phyloP scores from a whole-genome alignment of 148 eudicot genomes.

The Cornus florida region DNA sequence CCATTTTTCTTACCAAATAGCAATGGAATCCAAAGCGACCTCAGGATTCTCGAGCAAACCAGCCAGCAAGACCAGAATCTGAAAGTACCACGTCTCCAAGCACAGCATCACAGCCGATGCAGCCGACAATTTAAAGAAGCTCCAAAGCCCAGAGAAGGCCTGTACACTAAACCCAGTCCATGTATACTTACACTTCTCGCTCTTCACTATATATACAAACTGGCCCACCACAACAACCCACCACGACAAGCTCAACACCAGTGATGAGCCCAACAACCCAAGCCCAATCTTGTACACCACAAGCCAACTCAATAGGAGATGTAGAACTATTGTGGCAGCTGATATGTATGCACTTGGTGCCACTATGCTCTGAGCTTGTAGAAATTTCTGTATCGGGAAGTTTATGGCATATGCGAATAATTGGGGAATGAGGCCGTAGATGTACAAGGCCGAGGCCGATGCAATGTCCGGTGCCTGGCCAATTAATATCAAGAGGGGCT shows the following conservation, averaged over 20 bases:
- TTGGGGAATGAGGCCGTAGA: constrained; percentile 31
- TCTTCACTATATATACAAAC: constrained; percentile 21
- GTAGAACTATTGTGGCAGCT: constrained; percentile 8
- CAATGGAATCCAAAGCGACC: constrained; percentile 26
- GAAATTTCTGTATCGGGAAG: constrained; percentile 39
- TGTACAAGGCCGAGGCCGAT: constrained; percentile 18
- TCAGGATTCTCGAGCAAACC: constrained; percentile 28
- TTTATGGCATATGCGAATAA: constrained; percentile 26
- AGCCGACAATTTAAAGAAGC: constrained; percentile 23
- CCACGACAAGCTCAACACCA: constrained; percentile 25
- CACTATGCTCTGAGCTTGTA: constrained; percentile 35
- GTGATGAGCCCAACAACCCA: constrained; percentile 24
- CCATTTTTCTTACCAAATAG: constrained; percentile 21
- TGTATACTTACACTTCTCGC: constrained; percentile 17
- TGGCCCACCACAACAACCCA: constrained; percentile 25
- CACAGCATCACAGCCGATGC: constrained; percentile 42
- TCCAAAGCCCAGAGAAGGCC: constrained; percentile 30
- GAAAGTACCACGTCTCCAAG: constrained; percentile 33
- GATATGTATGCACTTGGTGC: constrained; percentile 21
- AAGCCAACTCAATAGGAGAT: constrained; percentile 17
- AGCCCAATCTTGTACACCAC: constrained; percentile 16
- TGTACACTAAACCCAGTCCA: constrained; percentile 28
- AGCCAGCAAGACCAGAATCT: constrained; percentile 21
- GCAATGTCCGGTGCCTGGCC: constrained; percentile 22
- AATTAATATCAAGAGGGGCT: constrained; percentile 25